A percentile compares a stretch with the other conserved stretches of the same genome.
These are phyloP conservation scores for Daldinia sp. DNA, from an alignment of 2,329 filamentous ascomycete species.

Conservation along the genomic window DNA sequence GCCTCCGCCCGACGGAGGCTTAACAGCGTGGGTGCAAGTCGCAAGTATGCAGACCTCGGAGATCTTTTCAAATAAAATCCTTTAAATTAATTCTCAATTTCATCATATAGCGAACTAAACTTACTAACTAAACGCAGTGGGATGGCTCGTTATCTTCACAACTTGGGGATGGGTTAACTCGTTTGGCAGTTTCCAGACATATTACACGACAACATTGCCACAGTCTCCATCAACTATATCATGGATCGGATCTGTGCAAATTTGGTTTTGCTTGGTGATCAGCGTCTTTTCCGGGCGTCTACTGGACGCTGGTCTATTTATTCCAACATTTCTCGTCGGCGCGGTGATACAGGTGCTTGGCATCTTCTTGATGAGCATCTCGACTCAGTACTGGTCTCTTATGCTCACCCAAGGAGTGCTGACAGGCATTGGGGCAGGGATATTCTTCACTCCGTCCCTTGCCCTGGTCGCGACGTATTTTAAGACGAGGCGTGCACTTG, in stretches of 20 bases:
- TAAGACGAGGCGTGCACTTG: conserved; percentile 60
- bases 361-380: conserved; percentile 55
- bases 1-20: conserved; percentile 46
- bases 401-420: conserved; percentile 60
- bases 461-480: conserved; percentile 72
- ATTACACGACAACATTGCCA: conserved; percentile 50
- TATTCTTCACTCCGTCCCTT: conserved; percentile 64
- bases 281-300: conserved; percentile 54
- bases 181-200: conserved; percentile 56
- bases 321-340: conserved; percentile 50
- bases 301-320: conserved; percentile 55
- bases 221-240: conserved; percentile 51
- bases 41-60: conserved; percentile 23
- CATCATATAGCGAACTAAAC: neutral
- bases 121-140: conserved; percentile 36
- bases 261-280: conserved; percentile 53
- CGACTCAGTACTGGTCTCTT: conserved; percentile 57
- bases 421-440: conserved; percentile 61
- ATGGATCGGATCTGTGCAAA: conserved; percentile 56
- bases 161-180: conserved; percentile 58
- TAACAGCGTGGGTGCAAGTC: conserved; percentile 38
- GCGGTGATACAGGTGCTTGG: conserved; percentile 52
- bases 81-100: neutral
- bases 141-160: conserved; percentile 53
- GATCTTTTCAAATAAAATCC: neutral